phyloP scores from a whole-genome alignment of 176 grass and related monocot genomes.

The Aegilops speltoides region DNA sequence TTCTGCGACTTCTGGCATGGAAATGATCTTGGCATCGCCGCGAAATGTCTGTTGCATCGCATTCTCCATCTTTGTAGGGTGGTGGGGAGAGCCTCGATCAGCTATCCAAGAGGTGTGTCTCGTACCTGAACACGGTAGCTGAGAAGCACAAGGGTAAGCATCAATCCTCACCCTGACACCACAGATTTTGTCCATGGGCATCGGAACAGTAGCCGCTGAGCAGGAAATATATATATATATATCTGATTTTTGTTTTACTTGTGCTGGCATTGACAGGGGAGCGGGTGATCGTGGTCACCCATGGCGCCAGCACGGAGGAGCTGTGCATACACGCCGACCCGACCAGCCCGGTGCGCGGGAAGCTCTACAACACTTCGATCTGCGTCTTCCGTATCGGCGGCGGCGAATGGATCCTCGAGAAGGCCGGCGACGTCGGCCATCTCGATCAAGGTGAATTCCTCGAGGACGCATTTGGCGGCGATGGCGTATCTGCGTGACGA shows the following conservation, averaged over 20 bases:
- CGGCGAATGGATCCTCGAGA: slow-evolving; percentile 58
- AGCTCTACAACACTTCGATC: slow-evolving; percentile 4
- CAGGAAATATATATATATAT: background rate
- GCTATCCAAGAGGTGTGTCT: slow-evolving; percentile 56
- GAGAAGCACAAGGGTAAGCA: slow-evolving; percentile 56
- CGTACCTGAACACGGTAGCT: slow-evolving; percentile 56
- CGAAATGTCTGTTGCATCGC: background rate
- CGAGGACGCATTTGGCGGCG: slow-evolving; percentile 45
- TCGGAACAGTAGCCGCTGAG: background rate
- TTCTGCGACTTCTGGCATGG: background rate
- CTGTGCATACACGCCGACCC: background rate
- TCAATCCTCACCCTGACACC: background rate
- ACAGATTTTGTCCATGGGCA: background rate
- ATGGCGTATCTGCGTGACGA: slow-evolving; percentile 41
- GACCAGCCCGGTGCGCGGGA: background rate
- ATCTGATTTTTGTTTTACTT: background rate
- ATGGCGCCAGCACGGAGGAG: slow-evolving; percentile 12
- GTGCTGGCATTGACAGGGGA: background rate
- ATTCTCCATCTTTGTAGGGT: slow-evolving; percentile 42
- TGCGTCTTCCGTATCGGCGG: background rate
- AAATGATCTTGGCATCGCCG: background rate
- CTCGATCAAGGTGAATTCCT: slow-evolving; percentile 34
- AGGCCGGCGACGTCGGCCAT: slow-evolving; percentile 46
- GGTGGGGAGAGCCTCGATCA: slow-evolving; percentile 76
- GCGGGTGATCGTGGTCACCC: slow-evolving; percentile 14